Evolutionary conservation across 208 protist genomes (phyloP), one percentile per base, ranked within the genome.

Genomic region (Leishmania tropica): DNA sequence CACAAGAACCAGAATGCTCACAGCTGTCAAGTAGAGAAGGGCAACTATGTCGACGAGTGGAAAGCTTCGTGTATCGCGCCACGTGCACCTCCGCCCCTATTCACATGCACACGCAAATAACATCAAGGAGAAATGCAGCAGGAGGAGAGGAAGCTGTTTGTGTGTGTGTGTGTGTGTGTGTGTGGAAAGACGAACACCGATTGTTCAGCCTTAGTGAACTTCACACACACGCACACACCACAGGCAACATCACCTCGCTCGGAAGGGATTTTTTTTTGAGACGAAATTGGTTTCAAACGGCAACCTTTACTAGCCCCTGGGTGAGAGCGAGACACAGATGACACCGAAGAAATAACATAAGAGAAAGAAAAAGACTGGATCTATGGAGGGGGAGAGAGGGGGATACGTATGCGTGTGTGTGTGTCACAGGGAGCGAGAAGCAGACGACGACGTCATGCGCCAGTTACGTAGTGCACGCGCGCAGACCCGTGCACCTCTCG

Each of bases 291-390:
- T 6, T 54, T 21, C 51, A 3, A 5, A 54, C 17, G 51, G 51
- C n/a, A 19, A 13, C n/a, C n/a, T 6, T 67, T 37, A 19, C 24
- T 40, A 37, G 11, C 51, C n/a, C 13, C 60, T n/a, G 8, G 11
- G 28, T 67, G 11, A 17, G n/a, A 67, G 60, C n/a, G 1, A 37
- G n/a, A 37, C n/a, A 3, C 11, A 19, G 24, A 31, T 31, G n/a
- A 67, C 60, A 67, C 0, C n/a, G n/a, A 37, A 86, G 65, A 54
- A 54, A 83, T 8, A 60, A 87, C 67, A 42, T 21, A 15, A 42
- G n/a, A 40, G 3, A 60, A 21, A 76, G n/a, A 60, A 82, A 84
- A 65, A 79, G 65, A 80, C 31, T 53, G 53, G 56, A 81, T 81
- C 73, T 81, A 86, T 83, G 79, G 31, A n/a, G 70, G 17, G 13